Base-by-base conservation (phyloP, 495 filamentous ascomycete species). In the Penicillium lagena region DNA sequence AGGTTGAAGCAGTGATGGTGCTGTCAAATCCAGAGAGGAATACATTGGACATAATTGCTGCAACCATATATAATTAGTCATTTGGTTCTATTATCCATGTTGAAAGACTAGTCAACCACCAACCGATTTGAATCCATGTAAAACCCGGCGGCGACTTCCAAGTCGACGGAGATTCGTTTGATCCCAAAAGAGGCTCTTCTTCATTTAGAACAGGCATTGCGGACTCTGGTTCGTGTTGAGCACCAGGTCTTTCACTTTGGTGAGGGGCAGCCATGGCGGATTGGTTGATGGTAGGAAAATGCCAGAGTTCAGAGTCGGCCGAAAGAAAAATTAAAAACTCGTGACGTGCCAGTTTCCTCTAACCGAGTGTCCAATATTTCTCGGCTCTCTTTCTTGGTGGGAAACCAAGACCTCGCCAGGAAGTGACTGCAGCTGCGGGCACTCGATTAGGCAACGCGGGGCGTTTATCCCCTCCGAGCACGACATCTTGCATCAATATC, bases 1-100 rank as follows among this genome's bases (percentile, higher is more conserved):
- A 83, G 4, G 80, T 83, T 9, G 80, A 74, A 0, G 80, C 80
- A 1, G 79, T 83, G 54, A 83, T 83, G 13, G 80, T 85, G 10
- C 79, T 75, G 48, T 84, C 81, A 49, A 83, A 83, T 7, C 79
- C 81, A 29, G 75, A 73, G 10, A 85, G 71, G 39, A 85, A 83
- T 4, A 85, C 79, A 39, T 83, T 82, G 17, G 77, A 71, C 70
- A 83, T 80, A 52, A 83, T 80, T 9, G 78, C 76, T 61, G 41
- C 7, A 27, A 41, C 4, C 22, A 22, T 22, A 4, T 4, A 22
- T 6, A 3, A 22, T 22, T 22, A 22, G 22, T 22, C 6, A 22
- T 22, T 22, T 22, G 22, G 22, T 4, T 22, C 2, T 22, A 17
- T 22, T 22, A 22, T 22, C 4, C 22, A 3, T 22, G 22, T 22